phyloP scores from a whole-genome alignment of 1,284 basidiomycete genomes.

The Coriolopsis trogii region DNA sequence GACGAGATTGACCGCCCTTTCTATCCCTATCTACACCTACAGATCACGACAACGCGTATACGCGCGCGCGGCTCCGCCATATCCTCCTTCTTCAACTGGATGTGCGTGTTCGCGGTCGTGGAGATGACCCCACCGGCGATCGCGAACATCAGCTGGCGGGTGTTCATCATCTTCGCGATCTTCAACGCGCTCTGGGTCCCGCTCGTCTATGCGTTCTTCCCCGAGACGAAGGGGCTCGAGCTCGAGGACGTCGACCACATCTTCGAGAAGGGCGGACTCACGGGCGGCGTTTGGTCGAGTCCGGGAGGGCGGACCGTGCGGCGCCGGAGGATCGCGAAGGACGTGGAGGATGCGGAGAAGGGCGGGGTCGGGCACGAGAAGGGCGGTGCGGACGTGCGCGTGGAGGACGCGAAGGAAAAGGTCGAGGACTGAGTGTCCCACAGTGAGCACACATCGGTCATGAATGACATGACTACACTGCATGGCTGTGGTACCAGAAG shows the following conservation, averaged over 20 bases:
- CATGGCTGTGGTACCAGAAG: no score
- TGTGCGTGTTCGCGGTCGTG: conserved; percentile 50
- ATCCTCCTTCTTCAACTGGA: conserved; percentile 45
- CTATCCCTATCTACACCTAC: no score
- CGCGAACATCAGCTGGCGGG: conserved; percentile 49
- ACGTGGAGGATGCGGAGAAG: conserved; percentile 24
- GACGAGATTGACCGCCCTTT: no score
- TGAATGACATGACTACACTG: no score
- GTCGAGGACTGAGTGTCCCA: neutral
- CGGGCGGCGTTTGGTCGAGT: conserved; percentile 42
- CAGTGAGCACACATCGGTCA: no score
- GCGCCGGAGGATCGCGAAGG: conserved; percentile 18
- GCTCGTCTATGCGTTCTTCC: conserved; percentile 48
- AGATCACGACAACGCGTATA: conserved; percentile 39
- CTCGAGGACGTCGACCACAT: conserved; percentile 48
- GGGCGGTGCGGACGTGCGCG: conserved; percentile 1
- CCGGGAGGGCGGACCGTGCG: conserved; percentile 30
- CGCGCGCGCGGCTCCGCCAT: conserved; percentile 32
- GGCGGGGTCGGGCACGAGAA: no score
- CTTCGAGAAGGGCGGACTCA: conserved; percentile 40
- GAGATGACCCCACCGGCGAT: conserved; percentile 52
- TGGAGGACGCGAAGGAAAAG: conserved; percentile 2
- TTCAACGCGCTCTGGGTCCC: conserved; percentile 50
- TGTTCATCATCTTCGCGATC: conserved; percentile 51
- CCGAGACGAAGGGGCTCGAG: conserved; percentile 46